Base-by-base conservation (phyloP, 805 yeast genomes). In the Pichia deserticola region DNA sequence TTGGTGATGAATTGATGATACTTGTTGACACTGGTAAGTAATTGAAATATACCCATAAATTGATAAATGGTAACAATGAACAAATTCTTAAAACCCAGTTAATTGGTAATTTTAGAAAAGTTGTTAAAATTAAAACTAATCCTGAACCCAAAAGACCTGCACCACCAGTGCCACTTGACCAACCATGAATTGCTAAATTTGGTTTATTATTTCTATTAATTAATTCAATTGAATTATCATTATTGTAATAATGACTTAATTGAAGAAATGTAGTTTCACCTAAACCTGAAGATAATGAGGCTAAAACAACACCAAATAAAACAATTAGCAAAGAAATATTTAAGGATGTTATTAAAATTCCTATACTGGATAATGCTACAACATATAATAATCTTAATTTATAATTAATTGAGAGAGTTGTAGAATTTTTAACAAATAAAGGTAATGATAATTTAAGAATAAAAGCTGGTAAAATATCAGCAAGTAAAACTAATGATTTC, bases 151-250 rank as follows among this genome's bases (percentile, higher is more conserved):
- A 75, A 5, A 92, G 64, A 0, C 99, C 99, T 1, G 99, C 98
- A 20, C 89, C 95, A 4, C 99, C 98, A 0, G 98, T 92, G 1
- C 99, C 99, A 7, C 89, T 78, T 25, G 96, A 86, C 80, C 95
- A 92, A 0, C 95, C 97, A 45, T 83, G 80, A 42, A 92, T 70
- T 5, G 95, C 72, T 9, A 43, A 3, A 32, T 42, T 42, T 1
- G 45, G 7, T 30, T 30, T 9, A 30, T 30, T 30, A 7, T 30
- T 30, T 7, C 7, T 30, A 30, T 30, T 9, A 30, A 9, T n/a
- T 27, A 5, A 43, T 5, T 20, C 11, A 7, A 20, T 9, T n/a
- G 13, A 4, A 27, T 33, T 34, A 11, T 46, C 34, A 15, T 73
- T 72, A 20, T 72, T 75, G 63, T 81, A 89, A 58, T 72, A 84